phyloP scores from a whole-genome alignment of 306 rosid species.

The Citrullus colocynthis region DNA sequence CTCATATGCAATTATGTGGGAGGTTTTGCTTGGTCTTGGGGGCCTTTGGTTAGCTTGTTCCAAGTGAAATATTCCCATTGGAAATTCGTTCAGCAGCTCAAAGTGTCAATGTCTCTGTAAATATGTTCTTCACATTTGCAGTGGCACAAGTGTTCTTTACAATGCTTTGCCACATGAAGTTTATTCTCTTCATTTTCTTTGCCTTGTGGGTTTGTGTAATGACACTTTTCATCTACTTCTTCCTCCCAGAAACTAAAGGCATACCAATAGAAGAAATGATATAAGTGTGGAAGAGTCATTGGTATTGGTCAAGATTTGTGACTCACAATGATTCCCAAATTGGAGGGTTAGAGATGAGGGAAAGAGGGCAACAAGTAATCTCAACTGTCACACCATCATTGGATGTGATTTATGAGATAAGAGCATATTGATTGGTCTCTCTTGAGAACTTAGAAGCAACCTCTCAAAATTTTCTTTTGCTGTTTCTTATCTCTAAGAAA shows the following conservation, averaged over 20 bases:
- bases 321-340: conserved; percentile 20
- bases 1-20: conserved; percentile 76
- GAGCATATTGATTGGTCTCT: neutral
- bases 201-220: conserved; percentile 56
- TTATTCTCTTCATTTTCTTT: conserved; percentile 74
- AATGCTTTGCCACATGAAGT: conserved; percentile 83
- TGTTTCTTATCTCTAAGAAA: neutral
- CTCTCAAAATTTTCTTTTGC: neutral
- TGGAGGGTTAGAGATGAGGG: neutral
- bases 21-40: conserved; percentile 97
- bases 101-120: neutral
- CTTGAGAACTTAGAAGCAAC: neutral
- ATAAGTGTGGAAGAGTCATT: conserved; percentile 51
- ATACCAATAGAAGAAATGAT: conserved; percentile 87
- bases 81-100: neutral
- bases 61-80: neutral
- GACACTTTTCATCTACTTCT: conserved; percentile 38
- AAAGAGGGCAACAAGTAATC: neutral
- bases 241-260: conserved; percentile 74
- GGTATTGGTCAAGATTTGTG: conserved; percentile 62
- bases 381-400: neutral
- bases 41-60: conserved; percentile 17
- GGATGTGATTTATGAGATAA: neutral
- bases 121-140: conserved; percentile 69
- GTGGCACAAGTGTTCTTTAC: conserved; percentile 59